A percentile compares a stretch with the other conserved stretches of the same genome.
phyloP scores from a whole-genome alignment of 805 yeast genomes.

The Cyberlindnera euphorbiiphila region DNA sequence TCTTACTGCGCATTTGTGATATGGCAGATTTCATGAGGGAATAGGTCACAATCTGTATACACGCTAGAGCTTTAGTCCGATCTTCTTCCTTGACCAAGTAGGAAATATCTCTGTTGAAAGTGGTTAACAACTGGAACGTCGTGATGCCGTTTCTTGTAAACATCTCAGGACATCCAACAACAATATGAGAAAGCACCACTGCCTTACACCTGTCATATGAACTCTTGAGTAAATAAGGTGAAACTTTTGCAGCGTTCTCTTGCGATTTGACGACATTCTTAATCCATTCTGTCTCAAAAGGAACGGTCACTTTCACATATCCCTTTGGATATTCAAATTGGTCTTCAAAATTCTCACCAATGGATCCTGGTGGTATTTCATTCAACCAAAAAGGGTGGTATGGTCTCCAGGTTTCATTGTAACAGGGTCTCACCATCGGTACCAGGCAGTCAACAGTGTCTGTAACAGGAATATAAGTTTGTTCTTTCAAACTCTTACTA shows the following conservation, averaged over 20 bases:
- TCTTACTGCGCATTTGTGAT: not conserved
- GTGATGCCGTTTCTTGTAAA: not conserved
- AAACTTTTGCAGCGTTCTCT: not conserved
- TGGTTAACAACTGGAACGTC: conserved; percentile 2
- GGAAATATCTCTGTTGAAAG: conserved; percentile 2
- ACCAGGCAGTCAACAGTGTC: not conserved
- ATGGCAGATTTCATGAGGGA: not conserved
- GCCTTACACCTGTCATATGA: conserved; percentile 6
- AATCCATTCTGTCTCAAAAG: conserved; percentile 5
- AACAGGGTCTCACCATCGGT: conserved; percentile 4
- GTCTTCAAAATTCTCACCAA: conserved; percentile 1
- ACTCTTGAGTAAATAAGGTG: conserved; percentile 6
- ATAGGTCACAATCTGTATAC: not conserved
- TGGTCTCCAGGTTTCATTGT: conserved; percentile 3
- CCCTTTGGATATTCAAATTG: conserved; percentile 4
- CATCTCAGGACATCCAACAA: conserved; percentile 2
- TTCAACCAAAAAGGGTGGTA: conserved; percentile 4
- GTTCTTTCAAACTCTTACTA: not conserved
- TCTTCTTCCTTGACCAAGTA: conserved; percentile 1
- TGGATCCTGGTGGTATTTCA: not conserved
- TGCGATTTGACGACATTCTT: conserved; percentile 1
- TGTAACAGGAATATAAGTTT: conserved; percentile 2
- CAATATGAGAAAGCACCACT: conserved; percentile 1
- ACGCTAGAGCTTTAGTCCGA: not conserved
- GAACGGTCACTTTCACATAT: not conserved